Base-by-base conservation (phyloP, 345 rosid species). In the Acer negundo region DNA sequence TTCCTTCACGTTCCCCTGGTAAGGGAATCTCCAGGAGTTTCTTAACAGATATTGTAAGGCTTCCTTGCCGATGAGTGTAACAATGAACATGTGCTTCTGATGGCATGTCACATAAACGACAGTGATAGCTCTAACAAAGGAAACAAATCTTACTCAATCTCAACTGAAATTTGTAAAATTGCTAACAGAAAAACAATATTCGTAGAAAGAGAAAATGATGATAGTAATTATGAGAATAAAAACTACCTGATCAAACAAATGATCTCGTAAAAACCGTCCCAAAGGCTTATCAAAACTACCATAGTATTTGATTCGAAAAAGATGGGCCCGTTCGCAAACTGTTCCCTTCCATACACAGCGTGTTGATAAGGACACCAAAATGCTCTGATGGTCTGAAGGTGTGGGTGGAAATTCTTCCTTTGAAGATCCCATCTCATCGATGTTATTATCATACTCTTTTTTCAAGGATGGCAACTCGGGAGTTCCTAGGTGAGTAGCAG, bases 71-170 rank as follows among this genome's bases (percentile, higher is more conserved):
- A 85, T 96, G 99, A 77, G 95, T 94, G 75, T 92, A 96, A 82
- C 97, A 91, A 78, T 91, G 98, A 79, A 94, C 93, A 82, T 96
- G 99, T 64, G 98, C 98, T 84, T 96, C 99, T 65, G 95, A 90
- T 79, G 97, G 97, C 98, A 87, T 86, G 78, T 93, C 89, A 81
- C 99, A 96, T 47, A 94, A 90, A 23, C 47, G 83, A 77, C 99
- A 96, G 56, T n/a, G 76, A 75, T 81, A 87, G 80, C 80, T 88
- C 99, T 96, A 84, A 77, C 10, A 78, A 73, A 75, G 19, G 47
- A 83, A 63, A 72, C 47, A 79, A 74, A 78, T 53, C 38, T 64
- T 3, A 22, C 62, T 55, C 63, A 77, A 70, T 49, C 44, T 56
- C 68, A 76, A 49, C 64, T 62, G 62, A 40, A 26, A 8, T 24